A percentile compares a stretch with the other conserved stretches of the same genome.
Evolutionary conservation across 371 early-diverging fungal genomes (phyloP).

Genomic region (Lichtheimia corymbifera): DNA sequence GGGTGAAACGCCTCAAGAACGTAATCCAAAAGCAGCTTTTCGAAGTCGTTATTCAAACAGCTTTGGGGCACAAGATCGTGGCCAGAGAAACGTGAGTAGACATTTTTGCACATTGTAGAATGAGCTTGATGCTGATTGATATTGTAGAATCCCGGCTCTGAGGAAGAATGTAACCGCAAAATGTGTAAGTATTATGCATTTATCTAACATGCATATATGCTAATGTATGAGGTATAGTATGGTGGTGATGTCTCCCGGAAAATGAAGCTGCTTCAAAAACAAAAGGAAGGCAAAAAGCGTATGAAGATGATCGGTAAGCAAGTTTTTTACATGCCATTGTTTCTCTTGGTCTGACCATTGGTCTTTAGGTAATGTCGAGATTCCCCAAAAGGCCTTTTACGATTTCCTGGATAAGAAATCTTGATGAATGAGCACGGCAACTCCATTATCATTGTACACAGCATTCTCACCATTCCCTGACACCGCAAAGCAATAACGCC

Average conservation of each 20-base stretch:
- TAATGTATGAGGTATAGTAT: conserved; percentile 49
- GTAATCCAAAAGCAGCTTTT: conserved; percentile 89
- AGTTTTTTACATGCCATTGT: not conserved
- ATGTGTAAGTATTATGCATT: conserved; percentile 62
- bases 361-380: conserved; percentile 61
- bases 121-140: not conserved
- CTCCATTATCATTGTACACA: no score
- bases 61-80: conserved; percentile 79
- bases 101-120: not conserved
- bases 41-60: conserved; percentile 92
- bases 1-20: conserved; percentile 79
- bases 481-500: no score
- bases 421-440: no score
- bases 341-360: not conserved
- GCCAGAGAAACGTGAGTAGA: conserved; percentile 80
- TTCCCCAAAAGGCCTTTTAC: conserved; percentile 75
- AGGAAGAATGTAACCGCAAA: conserved; percentile 95
- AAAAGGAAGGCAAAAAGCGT: conserved; percentile 88
- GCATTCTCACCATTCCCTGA: no score
- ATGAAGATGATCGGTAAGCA: conserved; percentile 72
- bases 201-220: not conserved
- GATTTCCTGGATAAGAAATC: conserved; percentile 61
- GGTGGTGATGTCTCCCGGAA: conserved; percentile 93
- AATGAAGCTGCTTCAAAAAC: conserved; percentile 89
- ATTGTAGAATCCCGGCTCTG: conserved; percentile 66